These are phyloP conservation scores for Neurospora terricola DNA, from an alignment of 495 filamentous ascomycete genomes.

Conservation along the genomic window DNA sequence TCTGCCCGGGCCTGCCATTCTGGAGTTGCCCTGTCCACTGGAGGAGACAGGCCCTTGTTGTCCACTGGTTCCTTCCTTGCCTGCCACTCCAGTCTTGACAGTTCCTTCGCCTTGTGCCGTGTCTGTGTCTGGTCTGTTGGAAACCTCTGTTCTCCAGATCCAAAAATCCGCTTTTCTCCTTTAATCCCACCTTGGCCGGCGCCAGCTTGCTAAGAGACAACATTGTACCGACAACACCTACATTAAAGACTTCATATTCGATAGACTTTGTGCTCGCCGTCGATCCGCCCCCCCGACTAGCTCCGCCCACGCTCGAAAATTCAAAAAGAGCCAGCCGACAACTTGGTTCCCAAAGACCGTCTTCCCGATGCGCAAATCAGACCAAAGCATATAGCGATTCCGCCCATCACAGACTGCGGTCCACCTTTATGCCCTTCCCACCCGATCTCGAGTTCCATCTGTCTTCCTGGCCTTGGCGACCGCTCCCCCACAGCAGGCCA, in stretches of 20 bases:
- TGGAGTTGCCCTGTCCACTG: background rate
- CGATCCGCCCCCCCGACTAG: background rate
- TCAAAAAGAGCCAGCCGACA: background rate
- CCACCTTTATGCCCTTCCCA: background rate
- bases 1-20: background rate
- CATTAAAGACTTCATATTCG: background rate
- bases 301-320: background rate
- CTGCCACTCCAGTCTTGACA: background rate
- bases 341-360: background rate
- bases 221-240: background rate
- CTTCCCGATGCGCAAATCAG: background rate
- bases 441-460: background rate
- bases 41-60: background rate
- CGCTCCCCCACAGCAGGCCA: background rate
- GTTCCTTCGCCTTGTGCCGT: background rate
- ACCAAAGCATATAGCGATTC: background rate
- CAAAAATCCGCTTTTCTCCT: conserved; percentile 22
- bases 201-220: background rate
- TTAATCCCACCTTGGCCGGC: conserved; percentile 3
- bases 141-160: conserved; percentile 21
- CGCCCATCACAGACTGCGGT: background rate
- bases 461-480: background rate
- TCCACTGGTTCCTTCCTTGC: background rate
- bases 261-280: background rate
- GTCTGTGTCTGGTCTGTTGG: background rate